Conservation (phyloP, 2,329 filamentous ascomycete species). For the Phialophora tarda region DNA sequence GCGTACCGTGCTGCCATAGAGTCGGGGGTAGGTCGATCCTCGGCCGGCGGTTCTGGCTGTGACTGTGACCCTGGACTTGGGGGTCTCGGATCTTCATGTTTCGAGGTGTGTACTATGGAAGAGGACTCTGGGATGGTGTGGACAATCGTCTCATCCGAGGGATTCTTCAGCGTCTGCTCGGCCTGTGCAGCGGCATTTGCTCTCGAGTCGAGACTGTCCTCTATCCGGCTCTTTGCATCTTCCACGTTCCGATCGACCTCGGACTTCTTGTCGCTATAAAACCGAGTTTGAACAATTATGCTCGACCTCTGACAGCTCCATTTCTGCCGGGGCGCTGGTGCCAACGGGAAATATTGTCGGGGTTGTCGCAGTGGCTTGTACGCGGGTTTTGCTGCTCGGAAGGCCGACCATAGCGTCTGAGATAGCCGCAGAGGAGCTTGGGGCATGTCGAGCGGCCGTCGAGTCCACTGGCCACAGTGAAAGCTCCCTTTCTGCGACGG, state of each 20-base stretch:
- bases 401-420: constrained; percentile 40
- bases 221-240: constrained; percentile 36
- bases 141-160: constrained; percentile 37
- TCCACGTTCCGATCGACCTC: constrained; percentile 35
- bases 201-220: constrained; percentile 35
- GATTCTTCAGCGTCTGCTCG: constrained; percentile 30
- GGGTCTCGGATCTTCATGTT: constrained; percentile 10
- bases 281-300: constrained; percentile 35
- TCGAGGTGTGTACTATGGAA: constrained; percentile 36
- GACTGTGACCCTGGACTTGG: constrained; percentile 28
- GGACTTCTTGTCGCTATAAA: constrained; percentile 37
- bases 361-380: constrained; percentile 18
- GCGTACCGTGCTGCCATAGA: constrained; percentile 61
- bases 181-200: constrained; percentile 29
- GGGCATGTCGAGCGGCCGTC: constrained; percentile 37
- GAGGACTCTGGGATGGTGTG: constrained; percentile 38
- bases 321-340: constrained; percentile 20
- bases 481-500: not conserved
- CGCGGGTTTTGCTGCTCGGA: constrained; percentile 39
- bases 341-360: constrained; percentile 23
- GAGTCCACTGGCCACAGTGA: constrained; percentile 3
- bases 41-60: constrained; percentile 40
- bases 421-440: constrained; percentile 39
- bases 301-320: constrained; percentile 22
- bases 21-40: constrained; percentile 55